Evolutionary conservation across 2,329 filamentous ascomycete species (phyloP), one percentile per base, ranked within the genome.

Genomic region (Clonostachys sp.): DNA sequence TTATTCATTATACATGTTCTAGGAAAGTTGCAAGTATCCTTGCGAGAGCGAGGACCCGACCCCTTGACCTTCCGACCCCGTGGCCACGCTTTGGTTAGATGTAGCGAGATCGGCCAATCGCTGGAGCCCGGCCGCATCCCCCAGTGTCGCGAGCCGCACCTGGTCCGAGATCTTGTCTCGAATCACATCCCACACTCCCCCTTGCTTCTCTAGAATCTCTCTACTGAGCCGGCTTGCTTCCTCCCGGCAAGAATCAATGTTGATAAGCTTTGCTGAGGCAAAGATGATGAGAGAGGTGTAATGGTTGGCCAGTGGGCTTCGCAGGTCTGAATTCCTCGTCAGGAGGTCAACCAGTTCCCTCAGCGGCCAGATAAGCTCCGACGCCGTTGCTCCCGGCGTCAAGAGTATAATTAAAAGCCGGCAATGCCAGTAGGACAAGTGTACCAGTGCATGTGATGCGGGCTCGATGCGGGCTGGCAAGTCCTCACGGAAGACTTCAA

Each of bases 341-440:
- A 89, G 67, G 44, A 87, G 71, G n/a, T 69, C 70, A 38, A 78
- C 73, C 6, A 83, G 73, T 55, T 83, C 77, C 50, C 74, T 73
- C 24, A 80, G 80, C 6, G 82, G 77, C 62, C 78, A 81, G 17
- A 87, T 65, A 14, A 84, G 72, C 49, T 86, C 78, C 3, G 72
- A 66, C 0, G 80, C 72, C 39, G 78, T 76, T 1, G 77, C 71
- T 12, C 72, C 73, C 2, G 80, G 75, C 36, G 77, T 78, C 46
- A 84, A 70, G 3, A 87, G 72, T 45, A 83, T 80, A 10, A 81
- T 73, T 16, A 89, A 70, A 9, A 89, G 72, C 51, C 83, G 80
- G 53, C 80, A 75, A 61, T 89, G 84, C 78, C 86, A 87, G 64
- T 87, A 89, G 16, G 78, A 78, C 20, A 89, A 71, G 54, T 86